Evolutionary conservation across 306 rosid species (phyloP).

Genomic region (Lathyrus oleraceus): DNA sequence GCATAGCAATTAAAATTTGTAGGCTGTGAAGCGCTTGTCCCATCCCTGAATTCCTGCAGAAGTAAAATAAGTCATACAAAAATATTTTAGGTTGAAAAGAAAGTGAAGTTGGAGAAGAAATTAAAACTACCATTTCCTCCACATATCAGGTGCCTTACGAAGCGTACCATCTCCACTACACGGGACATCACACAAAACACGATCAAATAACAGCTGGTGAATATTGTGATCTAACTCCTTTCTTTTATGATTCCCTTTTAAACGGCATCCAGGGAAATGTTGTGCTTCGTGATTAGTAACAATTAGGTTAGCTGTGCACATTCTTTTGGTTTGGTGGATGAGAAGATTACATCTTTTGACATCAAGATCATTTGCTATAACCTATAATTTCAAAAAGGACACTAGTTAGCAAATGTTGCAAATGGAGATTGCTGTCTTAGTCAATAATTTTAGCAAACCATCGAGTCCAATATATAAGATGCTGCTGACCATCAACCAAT

Average conservation of each 20-base stretch:
- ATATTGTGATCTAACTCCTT: conserved; percentile 42
- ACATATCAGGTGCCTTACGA: conserved; percentile 99
- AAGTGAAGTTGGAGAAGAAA: conserved; percentile 29
- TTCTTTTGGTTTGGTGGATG: conserved; percentile 97
- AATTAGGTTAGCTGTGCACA: conserved; percentile 95
- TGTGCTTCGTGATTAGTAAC: conserved; percentile 99
- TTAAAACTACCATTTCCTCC: conserved; percentile 89
- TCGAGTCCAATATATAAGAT: conserved; percentile 18
- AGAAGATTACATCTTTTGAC: conserved; percentile 98
- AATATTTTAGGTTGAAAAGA: conserved; percentile 10
- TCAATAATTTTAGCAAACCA: conserved; percentile 4
- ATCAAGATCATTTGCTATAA: conserved; percentile 96
- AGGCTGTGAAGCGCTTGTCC: conserved; percentile 86
- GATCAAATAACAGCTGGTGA: conserved; percentile 77
- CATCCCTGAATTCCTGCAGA: conserved; percentile 79
- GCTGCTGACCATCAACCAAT: conserved; percentile 14
- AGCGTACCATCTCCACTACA: conserved; percentile 99
- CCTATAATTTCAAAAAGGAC: conserved; percentile 49
- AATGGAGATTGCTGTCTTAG: neutral
- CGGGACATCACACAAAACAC: conserved; percentile 96
- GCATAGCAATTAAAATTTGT: conserved; percentile 92
- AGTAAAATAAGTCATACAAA: conserved; percentile 31
- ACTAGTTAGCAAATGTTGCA: conserved; percentile 21
- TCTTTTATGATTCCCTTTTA: conserved; percentile 42
- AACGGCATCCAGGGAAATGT: conserved; percentile 90